Conservation (phyloP, 768 basidiomycete genomes). For the Sporobolomyces phaffii region DNA sequence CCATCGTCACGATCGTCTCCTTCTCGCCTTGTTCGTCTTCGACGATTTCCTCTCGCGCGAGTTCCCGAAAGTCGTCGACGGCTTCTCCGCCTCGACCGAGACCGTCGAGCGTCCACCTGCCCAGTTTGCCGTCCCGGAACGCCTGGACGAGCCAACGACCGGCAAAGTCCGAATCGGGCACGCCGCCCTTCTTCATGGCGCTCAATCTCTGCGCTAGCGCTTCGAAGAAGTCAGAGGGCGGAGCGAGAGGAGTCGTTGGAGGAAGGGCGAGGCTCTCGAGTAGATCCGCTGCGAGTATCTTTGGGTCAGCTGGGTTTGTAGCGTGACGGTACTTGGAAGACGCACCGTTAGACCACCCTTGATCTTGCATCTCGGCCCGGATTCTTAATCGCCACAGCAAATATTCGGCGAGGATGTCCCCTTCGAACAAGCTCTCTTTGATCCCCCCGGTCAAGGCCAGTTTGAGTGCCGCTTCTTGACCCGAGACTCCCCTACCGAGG, state of each 20-base stretch:
- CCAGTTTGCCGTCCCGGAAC: constrained; percentile 60
- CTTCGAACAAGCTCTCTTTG: constrained; percentile 47
- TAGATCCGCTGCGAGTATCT: constrained; percentile 14
- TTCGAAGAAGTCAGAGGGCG: constrained; percentile 62
- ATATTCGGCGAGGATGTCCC: constrained; percentile 48
- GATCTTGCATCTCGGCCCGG: constrained; percentile 35
- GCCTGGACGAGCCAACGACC: constrained; percentile 75
- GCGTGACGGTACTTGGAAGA: not conserved
- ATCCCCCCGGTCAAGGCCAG: constrained; percentile 79
- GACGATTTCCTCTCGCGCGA: not conserved
- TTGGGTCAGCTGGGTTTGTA: too few species aligned
- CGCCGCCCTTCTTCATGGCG: constrained; percentile 73
- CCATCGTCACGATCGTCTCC: constrained; percentile 2
- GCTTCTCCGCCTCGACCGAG: constrained; percentile 36
- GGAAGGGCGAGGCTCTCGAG: constrained; percentile 29
- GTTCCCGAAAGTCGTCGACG: constrained; percentile 17
- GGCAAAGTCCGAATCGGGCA: constrained; percentile 64
- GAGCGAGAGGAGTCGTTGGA: constrained; percentile 42
- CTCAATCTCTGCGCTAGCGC: constrained; percentile 67
- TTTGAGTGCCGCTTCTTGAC: constrained; percentile 86
- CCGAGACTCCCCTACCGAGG: constrained; percentile 74
- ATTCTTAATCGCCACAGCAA: constrained; percentile 46
- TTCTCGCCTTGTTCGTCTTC: constrained; percentile 1
- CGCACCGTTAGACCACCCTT: constrained; percentile 45
- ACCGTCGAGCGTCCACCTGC: constrained; percentile 42